These are phyloP conservation scores for Paraphaeosphaeria sporulosa DNA, from an alignment of 2,329 filamentous ascomycete genomes.

Conservation along the genomic window DNA sequence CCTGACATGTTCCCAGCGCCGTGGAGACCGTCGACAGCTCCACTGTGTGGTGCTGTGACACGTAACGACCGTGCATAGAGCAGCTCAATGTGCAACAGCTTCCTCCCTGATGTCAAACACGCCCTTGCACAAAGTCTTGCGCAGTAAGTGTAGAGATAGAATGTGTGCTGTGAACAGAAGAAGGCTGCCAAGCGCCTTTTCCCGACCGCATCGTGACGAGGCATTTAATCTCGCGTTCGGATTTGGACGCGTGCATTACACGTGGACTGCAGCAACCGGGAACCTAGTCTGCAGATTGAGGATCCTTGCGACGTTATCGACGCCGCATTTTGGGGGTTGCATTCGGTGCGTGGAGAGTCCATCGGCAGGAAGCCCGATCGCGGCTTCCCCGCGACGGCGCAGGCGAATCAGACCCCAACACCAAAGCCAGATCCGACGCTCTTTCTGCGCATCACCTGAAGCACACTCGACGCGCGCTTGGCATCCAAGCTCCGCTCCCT, in stretches of 20 bases:
- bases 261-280: neutral
- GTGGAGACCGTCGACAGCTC: no score
- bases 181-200: neutral
- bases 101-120: no score
- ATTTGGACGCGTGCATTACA: neutral
- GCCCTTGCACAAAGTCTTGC: no score
- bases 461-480: neutral
- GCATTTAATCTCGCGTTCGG: neutral
- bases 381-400: neutral
- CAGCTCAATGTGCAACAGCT: no score
- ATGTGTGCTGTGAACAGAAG: neutral
- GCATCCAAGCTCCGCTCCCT: neutral
- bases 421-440: conserved; percentile 6
- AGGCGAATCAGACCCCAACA: conserved; percentile 10
- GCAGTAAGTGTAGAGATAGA: no score
- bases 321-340: neutral
- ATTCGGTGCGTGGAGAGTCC: neutral
- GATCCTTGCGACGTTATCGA: neutral
- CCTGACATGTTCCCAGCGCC: no score
- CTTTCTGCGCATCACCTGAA: conserved; percentile 8
- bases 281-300: neutral
- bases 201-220: neutral
- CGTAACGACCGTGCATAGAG: no score
- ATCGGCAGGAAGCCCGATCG: neutral
- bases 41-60: no score